Evolutionary conservation across 495 filamentous ascomycete species (phyloP).

Genomic region (Aspergillus ostianus): DNA sequence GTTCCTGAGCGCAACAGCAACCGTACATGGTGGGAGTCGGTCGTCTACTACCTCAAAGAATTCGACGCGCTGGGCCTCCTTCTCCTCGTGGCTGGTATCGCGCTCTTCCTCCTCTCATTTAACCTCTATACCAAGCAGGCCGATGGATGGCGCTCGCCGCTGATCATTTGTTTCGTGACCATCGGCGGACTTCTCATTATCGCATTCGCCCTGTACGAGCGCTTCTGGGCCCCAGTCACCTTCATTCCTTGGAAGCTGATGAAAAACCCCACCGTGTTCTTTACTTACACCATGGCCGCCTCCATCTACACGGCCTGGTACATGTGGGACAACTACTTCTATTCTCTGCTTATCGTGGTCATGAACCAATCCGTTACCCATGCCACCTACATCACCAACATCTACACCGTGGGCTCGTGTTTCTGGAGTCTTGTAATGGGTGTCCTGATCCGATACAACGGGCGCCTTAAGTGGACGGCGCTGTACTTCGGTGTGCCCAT

Average conservation of each 20-base stretch:
- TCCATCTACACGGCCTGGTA: constrained; percentile 54
- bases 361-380: constrained; percentile 53
- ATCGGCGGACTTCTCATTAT: constrained; percentile 52
- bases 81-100: constrained; percentile 53
- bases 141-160: constrained; percentile 45
- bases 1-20: constrained; percentile 27
- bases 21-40: constrained; percentile 17
- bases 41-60: constrained; percentile 24
- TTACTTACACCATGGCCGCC: constrained; percentile 55
- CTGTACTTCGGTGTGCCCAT: constrained; percentile 59
- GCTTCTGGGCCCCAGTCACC: constrained; percentile 45
- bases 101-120: constrained; percentile 52
- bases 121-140: constrained; percentile 29
- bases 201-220: constrained; percentile 57
- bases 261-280: constrained; percentile 60
- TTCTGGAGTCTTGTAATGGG: constrained; percentile 51
- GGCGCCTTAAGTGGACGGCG: constrained; percentile 52
- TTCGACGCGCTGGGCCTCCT: constrained; percentile 50
- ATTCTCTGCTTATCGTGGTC: constrained; percentile 68
- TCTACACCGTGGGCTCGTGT: constrained; percentile 50
- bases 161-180: constrained; percentile 54
- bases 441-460: constrained; percentile 50
- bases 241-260: constrained; percentile 62
- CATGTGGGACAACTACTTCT: constrained; percentile 60
- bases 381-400: constrained; percentile 54